phyloP scores from a whole-genome alignment of 2,329 filamentous ascomycete species.

The Diaporthe helianthi region DNA sequence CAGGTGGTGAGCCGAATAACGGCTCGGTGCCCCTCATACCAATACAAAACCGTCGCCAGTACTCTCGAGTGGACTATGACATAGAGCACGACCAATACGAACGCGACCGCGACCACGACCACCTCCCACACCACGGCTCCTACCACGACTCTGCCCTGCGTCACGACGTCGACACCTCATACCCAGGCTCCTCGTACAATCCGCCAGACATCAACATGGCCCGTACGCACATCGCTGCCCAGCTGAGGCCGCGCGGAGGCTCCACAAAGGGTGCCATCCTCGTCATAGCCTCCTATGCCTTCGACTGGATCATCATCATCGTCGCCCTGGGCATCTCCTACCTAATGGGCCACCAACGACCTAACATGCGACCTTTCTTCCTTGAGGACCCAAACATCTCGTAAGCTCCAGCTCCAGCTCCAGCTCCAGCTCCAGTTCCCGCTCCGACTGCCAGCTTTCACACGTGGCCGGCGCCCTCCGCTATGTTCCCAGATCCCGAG shows the following conservation, averaged over 20 bases:
- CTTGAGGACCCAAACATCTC: conserved; percentile 79
- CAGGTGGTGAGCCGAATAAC: conserved; percentile 18
- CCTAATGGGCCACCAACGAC: conserved; percentile 64
- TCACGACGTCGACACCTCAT: conserved; percentile 26
- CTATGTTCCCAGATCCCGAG: neutral
- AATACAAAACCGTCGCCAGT: conserved; percentile 23
- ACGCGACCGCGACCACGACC: conserved; percentile 16
- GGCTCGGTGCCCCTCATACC: conserved; percentile 33
- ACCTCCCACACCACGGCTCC: neutral
- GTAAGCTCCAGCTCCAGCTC: conserved; percentile 47
- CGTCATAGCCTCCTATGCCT: conserved; percentile 69
- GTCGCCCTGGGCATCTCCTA: conserved; percentile 65
- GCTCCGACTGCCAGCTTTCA: neutral
- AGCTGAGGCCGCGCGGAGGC: conserved; percentile 28
- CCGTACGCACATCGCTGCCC: conserved; percentile 24
- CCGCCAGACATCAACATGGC: conserved; percentile 17
- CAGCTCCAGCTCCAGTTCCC: neutral
- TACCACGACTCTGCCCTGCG: conserved; percentile 1
- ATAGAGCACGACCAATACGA: conserved; percentile 20
- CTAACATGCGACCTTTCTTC: conserved; percentile 75
- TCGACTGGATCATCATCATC: conserved; percentile 77
- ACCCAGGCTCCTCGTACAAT: conserved; percentile 10
- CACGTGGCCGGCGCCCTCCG: neutral
- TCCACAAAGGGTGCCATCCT: conserved; percentile 41
- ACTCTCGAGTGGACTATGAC: conserved; percentile 21